Evolutionary conservation across 768 basidiomycete genomes (phyloP), one percentile per base, ranked within the genome.

Genomic region (Podaxis sp.): DNA sequence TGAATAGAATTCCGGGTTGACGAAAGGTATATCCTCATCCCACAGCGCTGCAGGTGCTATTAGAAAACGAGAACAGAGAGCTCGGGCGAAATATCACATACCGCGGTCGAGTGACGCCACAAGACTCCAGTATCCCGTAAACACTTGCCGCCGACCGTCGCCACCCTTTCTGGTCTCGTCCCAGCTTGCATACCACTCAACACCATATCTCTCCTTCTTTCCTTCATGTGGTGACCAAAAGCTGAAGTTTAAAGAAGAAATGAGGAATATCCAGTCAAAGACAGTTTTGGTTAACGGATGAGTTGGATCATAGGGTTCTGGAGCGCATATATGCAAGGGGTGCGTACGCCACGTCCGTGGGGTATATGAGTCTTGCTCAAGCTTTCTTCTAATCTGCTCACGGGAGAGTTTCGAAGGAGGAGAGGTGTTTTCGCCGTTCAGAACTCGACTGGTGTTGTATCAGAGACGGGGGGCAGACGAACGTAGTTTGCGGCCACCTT

Each of bases 41-140:
- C 61, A 62, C 49, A 94, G 77, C 33, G 93, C 93, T 95, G 64
- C 24, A 33, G 55, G 49, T 22, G 28, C 56, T 44, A 59, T 58
- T 11, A 61, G 49, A 58, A 41, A 28, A 38, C 26, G 22, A 22
- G 11, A 50, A 37, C 17, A 12, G 40, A 12, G 40, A 1, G 8
- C 20, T 33, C 58, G 37, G 52, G 63, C 13, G 28, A 48, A 64
- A 60, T 28, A 54, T 30, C 28, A 65, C 77, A 44, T 65, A 91
- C 93, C 93, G 81, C 88, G 78, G 70, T 95, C 85, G n/a, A 95
- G 70, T 1, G 91, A 86, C 36, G 95, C 93, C 8, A 94, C 85
- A 4, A 96, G 77, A 65, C 89, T 90, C 91, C 92, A 93, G 69
- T 96, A 96, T 0, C 94, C 94, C 0, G 90, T 93, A 73, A 85